These are phyloP conservation scores for Phytophthora ramorum DNA, from an alignment of 352 stramenopile species.

Conservation along the genomic window DNA sequence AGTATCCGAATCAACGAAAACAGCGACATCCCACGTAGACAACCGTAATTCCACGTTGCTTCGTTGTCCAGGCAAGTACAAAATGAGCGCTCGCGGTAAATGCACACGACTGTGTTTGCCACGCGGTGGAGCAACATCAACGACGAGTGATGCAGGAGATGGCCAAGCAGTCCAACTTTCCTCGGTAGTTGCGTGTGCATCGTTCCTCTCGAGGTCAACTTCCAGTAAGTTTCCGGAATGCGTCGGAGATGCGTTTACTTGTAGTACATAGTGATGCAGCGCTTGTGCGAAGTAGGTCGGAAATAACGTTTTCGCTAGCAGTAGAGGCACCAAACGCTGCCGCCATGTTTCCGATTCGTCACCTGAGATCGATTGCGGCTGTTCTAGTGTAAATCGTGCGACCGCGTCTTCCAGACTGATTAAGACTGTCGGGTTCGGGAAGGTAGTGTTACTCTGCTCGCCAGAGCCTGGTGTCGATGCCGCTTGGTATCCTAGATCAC, in stretches of 20 bases:
- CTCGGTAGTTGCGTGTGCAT: background rate
- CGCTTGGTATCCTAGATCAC: slow-evolving; percentile 21
- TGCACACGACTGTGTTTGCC: slow-evolving; percentile 27
- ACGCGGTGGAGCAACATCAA: slow-evolving; percentile 22
- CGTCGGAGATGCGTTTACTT: background rate
- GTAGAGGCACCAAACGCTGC: slow-evolving; percentile 12
- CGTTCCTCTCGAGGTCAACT: background rate
- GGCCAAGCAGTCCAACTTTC: slow-evolving; percentile 11
- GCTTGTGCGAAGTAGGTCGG: slow-evolving; percentile 32
- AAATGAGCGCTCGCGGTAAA: slow-evolving; percentile 30
- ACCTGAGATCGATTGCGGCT: background rate
- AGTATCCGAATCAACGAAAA: slow-evolving; percentile 12
- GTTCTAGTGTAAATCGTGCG: background rate
- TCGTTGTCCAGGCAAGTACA: slow-evolving; percentile 18
- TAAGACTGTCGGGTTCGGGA: slow-evolving; percentile 8
- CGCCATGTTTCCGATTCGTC: background rate
- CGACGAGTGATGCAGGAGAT: slow-evolving; percentile 19
- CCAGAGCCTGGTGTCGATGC: background rate
- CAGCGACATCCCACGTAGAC: slow-evolving; percentile 21
- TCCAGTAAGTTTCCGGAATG: background rate
- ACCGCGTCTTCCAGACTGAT: slow-evolving; percentile 16
- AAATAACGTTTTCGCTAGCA: slow-evolving; percentile 53
- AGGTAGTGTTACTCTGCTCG: background rate
- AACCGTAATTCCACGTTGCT: slow-evolving; percentile 15
- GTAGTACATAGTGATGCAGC: slow-evolving; percentile 22